Percentiles rank a stretch among this genome's conserved stretches.
These are phyloP conservation scores for Annona cherimola DNA, from an alignment of 164 flowering plant genomes.

Conservation along the genomic window DNA sequence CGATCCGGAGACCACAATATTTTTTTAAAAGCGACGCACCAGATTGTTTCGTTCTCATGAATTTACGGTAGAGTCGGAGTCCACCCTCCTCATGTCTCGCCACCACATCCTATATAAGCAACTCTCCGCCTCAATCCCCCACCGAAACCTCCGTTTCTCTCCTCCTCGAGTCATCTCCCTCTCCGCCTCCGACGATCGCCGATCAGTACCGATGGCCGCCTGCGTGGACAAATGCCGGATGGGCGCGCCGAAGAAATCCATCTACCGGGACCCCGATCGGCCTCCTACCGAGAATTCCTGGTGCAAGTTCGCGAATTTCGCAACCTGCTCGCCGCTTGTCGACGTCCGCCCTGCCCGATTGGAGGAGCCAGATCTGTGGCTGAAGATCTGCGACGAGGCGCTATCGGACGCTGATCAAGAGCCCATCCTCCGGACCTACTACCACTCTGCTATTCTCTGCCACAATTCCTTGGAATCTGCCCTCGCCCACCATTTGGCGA, in stretches of 20 bases:
- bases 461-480: constrained; percentile 50
- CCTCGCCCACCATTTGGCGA: constrained; percentile 42
- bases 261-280: constrained; percentile 1
- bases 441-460: constrained; percentile 34
- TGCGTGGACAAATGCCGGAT: constrained; percentile 15
- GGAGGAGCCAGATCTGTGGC: constrained; percentile 39
- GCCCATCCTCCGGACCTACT: constrained; percentile 48
- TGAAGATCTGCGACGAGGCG: constrained; percentile 49
- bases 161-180: not conserved
- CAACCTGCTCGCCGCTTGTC: not conserved
- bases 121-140: not conserved
- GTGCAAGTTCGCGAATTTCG: constrained; percentile 2
- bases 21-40: not conserved
- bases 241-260: not conserved
- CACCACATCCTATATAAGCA: not conserved
- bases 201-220: constrained; percentile 18
- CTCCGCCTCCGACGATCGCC: not conserved
- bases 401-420: constrained; percentile 39
- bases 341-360: not conserved
- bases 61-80: not conserved
- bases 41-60: not conserved
- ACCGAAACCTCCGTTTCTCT: not conserved
- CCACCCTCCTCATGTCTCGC: not conserved
- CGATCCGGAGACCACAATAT: not conserved
- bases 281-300: constrained; percentile 3